Evolutionary conservation across 192 early-diverging fungal species (phyloP), one percentile per base, ranked within the genome.

Genomic region (Geosiphon pyriformis): DNA sequence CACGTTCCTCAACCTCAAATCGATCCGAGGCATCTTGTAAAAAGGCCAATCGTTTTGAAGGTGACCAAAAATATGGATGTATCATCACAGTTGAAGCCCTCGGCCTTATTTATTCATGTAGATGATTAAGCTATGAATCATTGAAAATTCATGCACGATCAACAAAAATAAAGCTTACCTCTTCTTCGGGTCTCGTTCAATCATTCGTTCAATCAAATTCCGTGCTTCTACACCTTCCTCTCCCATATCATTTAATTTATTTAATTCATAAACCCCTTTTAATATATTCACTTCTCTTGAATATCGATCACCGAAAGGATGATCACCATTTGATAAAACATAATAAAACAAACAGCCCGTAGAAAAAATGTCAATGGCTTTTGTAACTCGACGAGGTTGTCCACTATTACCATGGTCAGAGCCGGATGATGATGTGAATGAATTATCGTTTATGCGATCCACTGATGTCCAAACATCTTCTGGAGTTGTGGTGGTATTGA

Each of bases 11-110:
- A 8, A 91, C 81, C 71, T 98, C 94, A 64, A 97, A 87, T 26
- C 96, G 83, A 74, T 99, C 95, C 0, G 94, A 97, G 11, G 92
- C 91, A 72, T 98, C 94, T 76, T 94, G 92, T 71, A 99, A 67
- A 74, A 98, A 99, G 56, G 79, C 78, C 56, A 99, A 76, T 11
- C 92, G 87, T 74, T 91, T 83, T 46, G 89, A 74, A 0, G 91
- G 73, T 15, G 87, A 83, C 96, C 96, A 99, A 68, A 99, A 99
- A 76, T 88, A 99, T 20, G 96, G 96, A 71, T 99, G 96, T 10
- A 80, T 74, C 66, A 99, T 82, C 10, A 96, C 83, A 29, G 73
- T 76, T 50, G 81, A 79, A 0, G 94, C 85, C 37, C 83, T 85
- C 2, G 92, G 95, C 46, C 94, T 92, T 61, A 6, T 42, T 42